phyloP scores from a whole-genome alignment of 768 basidiomycete species.

The Suillus decipiens region DNA sequence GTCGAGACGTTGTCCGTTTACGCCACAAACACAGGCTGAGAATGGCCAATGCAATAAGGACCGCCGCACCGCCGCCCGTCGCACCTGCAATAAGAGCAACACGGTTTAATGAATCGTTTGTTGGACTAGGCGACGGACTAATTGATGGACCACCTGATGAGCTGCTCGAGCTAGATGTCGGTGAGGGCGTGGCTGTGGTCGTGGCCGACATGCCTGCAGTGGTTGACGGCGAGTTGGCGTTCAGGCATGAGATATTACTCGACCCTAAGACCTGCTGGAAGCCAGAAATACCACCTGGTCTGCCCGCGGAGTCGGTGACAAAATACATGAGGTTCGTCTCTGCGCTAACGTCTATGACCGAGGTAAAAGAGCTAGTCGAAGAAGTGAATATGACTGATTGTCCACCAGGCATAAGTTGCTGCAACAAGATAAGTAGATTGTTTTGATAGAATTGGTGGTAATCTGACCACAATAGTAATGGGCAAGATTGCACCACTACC shows the following conservation, averaged over 20 bases:
- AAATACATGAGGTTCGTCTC: constrained; percentile 60
- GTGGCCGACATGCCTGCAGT: constrained; percentile 25
- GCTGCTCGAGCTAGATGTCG: constrained; percentile 23
- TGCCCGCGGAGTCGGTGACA: constrained; percentile 51
- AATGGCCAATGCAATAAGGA: constrained; percentile 47
- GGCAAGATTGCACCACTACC: constrained; percentile 41
- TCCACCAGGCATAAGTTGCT: constrained; percentile 72
- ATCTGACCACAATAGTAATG: constrained; percentile 51
- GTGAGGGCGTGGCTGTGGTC: constrained; percentile 9
- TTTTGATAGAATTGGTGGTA: background rate
- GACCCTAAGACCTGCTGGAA: constrained; percentile 46
- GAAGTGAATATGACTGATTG: constrained; percentile 45
- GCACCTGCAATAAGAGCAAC: constrained; percentile 50
- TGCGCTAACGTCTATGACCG: constrained; percentile 55
- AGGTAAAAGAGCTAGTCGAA: constrained; percentile 39
- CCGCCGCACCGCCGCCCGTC: constrained; percentile 56
- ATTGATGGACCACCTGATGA: too few species aligned
- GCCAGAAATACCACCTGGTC: constrained; percentile 61
- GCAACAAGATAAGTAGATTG: constrained; percentile 4
- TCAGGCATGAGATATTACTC: constrained; percentile 52
- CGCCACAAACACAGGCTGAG: constrained; percentile 50
- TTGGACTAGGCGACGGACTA: too few species aligned
- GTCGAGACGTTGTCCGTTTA: constrained; percentile 22
- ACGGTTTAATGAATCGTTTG: constrained; percentile 20
- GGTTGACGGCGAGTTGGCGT: constrained; percentile 52